Percentiles rank a stretch among this genome's conserved stretches.
Evolutionary conservation across 2,329 filamentous ascomycete genomes (phyloP).

Genomic region (Trichoderma aggressivum): DNA sequence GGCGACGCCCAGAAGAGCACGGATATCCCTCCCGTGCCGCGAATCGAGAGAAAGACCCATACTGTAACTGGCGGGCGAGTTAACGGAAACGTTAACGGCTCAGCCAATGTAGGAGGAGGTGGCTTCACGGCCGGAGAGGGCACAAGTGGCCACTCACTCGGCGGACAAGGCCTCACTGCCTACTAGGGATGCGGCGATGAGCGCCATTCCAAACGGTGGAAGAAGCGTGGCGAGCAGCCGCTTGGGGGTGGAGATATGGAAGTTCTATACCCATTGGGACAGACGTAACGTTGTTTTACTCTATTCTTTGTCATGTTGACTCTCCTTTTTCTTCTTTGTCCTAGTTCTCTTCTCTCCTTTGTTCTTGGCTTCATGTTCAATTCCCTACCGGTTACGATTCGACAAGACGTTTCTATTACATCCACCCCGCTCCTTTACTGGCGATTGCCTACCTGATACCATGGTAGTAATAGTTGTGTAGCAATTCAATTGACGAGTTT

Average conservation of each 20-base stretch:
- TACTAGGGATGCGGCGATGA: constrained; percentile 23
- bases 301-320: neutral
- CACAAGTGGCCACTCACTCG: neutral
- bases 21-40: constrained; percentile 62
- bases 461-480: constrained; percentile 4
- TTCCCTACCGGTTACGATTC: neutral
- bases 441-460: constrained; percentile 9
- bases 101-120: constrained; percentile 19
- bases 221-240: neutral
- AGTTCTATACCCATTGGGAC: constrained; percentile 23
- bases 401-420: neutral
- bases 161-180: constrained; percentile 19
- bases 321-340: neutral
- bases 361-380: neutral
- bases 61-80: constrained; percentile 16
- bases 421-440: neutral
- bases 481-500: neutral
- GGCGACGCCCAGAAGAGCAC: constrained; percentile 71
- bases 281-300: neutral
- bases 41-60: constrained; percentile 46
- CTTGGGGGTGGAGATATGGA: neutral
- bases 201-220: constrained; percentile 3
- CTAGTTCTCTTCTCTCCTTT: neutral
- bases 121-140: neutral
- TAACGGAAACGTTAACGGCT: constrained; percentile 3